Base-by-base conservation (phyloP, 805 yeast genomes). In the Cyberlindnera americana region DNA sequence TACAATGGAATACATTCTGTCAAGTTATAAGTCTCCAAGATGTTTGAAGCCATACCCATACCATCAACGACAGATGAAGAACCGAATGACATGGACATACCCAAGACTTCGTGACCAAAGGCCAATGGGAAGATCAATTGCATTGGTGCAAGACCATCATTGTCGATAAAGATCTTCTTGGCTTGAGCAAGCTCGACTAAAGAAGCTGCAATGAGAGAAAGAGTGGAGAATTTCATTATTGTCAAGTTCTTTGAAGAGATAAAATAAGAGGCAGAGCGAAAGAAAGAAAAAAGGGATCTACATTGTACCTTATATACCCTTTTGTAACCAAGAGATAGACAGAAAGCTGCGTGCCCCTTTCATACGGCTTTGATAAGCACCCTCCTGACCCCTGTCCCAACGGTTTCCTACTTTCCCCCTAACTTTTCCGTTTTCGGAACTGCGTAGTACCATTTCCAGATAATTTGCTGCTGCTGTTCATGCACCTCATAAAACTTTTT, bases 81-180 rank as follows among this genome's bases (percentile, higher is more conserved):
- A 30, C 72, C 73, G 41, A 67, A 62, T 42, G 65, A 58, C 38
- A 61, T 60, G 17, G 71, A 64, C 17, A 65, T 25, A 38, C 73
- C 73, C 10, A 66, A 59, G 19, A 68, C 57, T 29, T 67, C 70
- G 43, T 58, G 57, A 12, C 69, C 73, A 10, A 63, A 67, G 25
- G 59, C 52, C 19, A 67, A 40, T 16, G 72, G 71, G 45, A 66
- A 56, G 33, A 66, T 46, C 5, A 65, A 48, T 27, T 66, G 62
- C 48, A 62, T 51, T 33, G 67, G 60, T n/a, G 62, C 56, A 18
- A 64, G 52, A 23, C 69, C 70, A 49, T 68, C 73, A 48, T 68
- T 66, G 35, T 68, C 73, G 41, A 67, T 64, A 48, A 67, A 67
- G 41, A 64, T 58, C 47, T 62, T 66, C 50, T 59, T 62, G 17